Percentiles rank a stretch among this genome's conserved stretches.
These are phyloP conservation scores for Colletotrichum sp. DNA, from an alignment of 2,329 filamentous ascomycete species.

Conservation along the genomic window DNA sequence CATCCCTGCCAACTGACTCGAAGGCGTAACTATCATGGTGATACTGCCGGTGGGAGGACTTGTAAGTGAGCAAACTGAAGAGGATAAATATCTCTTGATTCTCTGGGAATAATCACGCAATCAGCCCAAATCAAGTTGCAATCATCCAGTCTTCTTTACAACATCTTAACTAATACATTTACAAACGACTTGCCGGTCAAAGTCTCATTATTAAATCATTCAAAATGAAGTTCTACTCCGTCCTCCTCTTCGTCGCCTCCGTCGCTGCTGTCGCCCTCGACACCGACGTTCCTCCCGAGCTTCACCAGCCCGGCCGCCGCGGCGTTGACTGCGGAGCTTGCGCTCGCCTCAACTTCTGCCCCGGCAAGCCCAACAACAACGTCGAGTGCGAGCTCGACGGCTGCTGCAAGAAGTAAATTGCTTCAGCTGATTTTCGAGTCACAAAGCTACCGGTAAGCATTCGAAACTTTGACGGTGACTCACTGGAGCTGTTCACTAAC, in stretches of 20 bases:
- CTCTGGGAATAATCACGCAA: no score
- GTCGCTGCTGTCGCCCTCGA: constrained; percentile 10
- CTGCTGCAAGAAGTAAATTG: neutral
- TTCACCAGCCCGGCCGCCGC: constrained; percentile 9
- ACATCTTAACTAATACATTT: neutral
- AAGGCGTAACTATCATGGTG: neutral
- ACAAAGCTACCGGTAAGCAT: neutral
- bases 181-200: neutral
- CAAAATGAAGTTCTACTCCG: constrained; percentile 10
- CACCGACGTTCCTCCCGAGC: neutral
- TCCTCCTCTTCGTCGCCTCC: constrained; percentile 6
- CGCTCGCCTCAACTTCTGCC: constrained; percentile 6
- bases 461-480: neutral
- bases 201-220: neutral
- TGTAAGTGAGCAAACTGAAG: neutral
- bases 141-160: neutral
- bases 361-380: constrained; percentile 11
- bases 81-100: neutral
- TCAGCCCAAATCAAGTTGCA: neutral
- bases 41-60: neutral
- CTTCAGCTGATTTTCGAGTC: neutral
- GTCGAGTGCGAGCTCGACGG: constrained; percentile 10
- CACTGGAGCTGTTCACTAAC: neutral
- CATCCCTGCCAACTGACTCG: neutral
- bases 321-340: constrained; percentile 9